Percentiles rank a stretch among this genome's conserved stretches.
Evolutionary conservation across 768 basidiomycete species (phyloP).

Genomic region (Lentinula boryana): DNA sequence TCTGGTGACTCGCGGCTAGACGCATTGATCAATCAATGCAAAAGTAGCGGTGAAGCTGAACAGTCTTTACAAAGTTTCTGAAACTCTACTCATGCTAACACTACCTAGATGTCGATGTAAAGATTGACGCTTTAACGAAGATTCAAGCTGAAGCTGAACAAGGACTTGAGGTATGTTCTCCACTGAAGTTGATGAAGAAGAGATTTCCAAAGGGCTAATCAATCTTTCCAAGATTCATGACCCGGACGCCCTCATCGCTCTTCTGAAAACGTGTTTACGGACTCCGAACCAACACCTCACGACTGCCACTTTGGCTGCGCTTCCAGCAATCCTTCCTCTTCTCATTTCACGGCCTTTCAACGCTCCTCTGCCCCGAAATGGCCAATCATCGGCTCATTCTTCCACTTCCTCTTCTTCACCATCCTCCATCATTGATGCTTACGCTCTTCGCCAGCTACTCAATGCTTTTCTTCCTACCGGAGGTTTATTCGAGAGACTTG

Average conservation of each 20-base stretch:
- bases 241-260: constrained; percentile 60
- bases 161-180: constrained; percentile 52
- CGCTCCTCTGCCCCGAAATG: constrained; percentile 19
- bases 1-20: constrained; percentile 45
- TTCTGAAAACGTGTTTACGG: constrained; percentile 71
- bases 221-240: constrained; percentile 54
- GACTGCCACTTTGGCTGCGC: constrained; percentile 65
- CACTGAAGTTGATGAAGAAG: not conserved
- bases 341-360: constrained; percentile 40
- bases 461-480: constrained; percentile 66
- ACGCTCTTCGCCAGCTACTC: constrained; percentile 62
- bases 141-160: constrained; percentile 71
- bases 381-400: constrained; percentile 44
- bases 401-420: constrained; percentile 39
- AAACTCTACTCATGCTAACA: constrained; percentile 9
- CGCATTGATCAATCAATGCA: constrained; percentile 59
- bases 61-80: constrained; percentile 6
- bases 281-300: constrained; percentile 79
- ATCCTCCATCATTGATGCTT: constrained; percentile 42
- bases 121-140: constrained; percentile 75
- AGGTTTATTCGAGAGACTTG: constrained; percentile 77
- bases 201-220: constrained; percentile 4
- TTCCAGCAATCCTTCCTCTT: constrained; percentile 62
- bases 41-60: constrained; percentile 47
- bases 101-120: constrained; percentile 66